Percentiles rank a stretch among this genome's conserved stretches.
These are phyloP conservation scores for Phytophthora rubi DNA, from an alignment of 352 stramenopile genomes.

Conservation along the genomic window DNA sequence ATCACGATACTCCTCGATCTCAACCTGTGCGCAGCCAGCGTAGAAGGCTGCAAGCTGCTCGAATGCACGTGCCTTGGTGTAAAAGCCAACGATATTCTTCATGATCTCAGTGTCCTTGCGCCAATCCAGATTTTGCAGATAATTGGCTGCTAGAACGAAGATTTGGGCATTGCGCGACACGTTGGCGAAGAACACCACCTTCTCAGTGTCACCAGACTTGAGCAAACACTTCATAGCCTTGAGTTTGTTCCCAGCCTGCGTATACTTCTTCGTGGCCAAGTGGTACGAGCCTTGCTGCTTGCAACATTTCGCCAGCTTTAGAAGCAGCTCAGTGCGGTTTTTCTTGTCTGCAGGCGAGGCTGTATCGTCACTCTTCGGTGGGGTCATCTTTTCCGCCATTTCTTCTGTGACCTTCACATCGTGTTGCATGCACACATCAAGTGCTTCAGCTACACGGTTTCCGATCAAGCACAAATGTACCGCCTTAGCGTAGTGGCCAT, in stretches of 20 bases:
- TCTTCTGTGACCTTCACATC: constrained; percentile 92
- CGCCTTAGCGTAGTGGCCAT: constrained; percentile 92
- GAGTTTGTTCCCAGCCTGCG: constrained; percentile 91
- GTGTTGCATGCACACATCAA: constrained; percentile 91
- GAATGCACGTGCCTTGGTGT: constrained; percentile 94
- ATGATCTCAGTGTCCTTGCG: constrained; percentile 89
- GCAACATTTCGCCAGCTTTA: constrained; percentile 92
- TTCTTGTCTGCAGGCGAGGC: constrained; percentile 59
- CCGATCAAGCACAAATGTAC: constrained; percentile 90
- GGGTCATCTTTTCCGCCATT: constrained; percentile 93
- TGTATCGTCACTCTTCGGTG: constrained; percentile 75
- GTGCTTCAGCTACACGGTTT: constrained; percentile 71
- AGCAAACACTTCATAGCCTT: constrained; percentile 96
- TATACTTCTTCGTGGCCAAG: constrained; percentile 96
- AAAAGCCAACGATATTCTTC: constrained; percentile 95
- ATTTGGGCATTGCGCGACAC: constrained; percentile 93
- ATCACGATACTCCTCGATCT: constrained; percentile 95
- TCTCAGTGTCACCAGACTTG: constrained; percentile 95
- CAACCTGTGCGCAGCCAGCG: constrained; percentile 89
- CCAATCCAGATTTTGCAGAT: constrained; percentile 96
- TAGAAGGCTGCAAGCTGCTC: constrained; percentile 94
- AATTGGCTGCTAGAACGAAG: constrained; percentile 95
- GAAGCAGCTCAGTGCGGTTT: constrained; percentile 79
- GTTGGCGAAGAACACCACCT: constrained; percentile 95
- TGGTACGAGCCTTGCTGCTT: constrained; percentile 94